phyloP scores from a whole-genome alignment of 148 eudicot genomes.

The Drosera capensis region DNA sequence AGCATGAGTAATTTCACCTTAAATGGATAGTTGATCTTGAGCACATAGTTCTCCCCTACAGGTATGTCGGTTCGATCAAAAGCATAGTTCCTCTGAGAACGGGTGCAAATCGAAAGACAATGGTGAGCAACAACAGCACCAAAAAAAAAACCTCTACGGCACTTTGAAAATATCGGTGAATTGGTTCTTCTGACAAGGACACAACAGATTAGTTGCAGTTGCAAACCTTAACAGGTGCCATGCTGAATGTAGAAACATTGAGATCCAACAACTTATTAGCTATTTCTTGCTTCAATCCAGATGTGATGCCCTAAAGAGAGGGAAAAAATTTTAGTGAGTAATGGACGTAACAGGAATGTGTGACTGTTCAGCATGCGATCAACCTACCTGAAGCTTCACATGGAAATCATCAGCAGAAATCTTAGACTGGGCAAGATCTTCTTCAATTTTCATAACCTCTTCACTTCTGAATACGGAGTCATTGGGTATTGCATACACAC shows the following conservation, averaged over 20 bases:
- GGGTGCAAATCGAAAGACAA: background rate
- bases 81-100: slow-evolving; percentile 72
- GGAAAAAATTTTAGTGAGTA: slow-evolving; percentile 3
- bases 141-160: too few relatives aligned
- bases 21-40: slow-evolving; percentile 80
- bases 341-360: background rate
- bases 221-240: slow-evolving; percentile 92
- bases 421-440: slow-evolving; percentile 39
- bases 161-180: too few relatives aligned
- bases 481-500: slow-evolving; percentile 74
- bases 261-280: slow-evolving; percentile 41
- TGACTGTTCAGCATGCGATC: background rate
- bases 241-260: slow-evolving; percentile 71
- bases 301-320: slow-evolving; percentile 49
- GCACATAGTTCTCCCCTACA: slow-evolving; percentile 56
- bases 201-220: background rate
- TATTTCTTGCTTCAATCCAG: slow-evolving; percentile 64
- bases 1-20: slow-evolving; percentile 31
- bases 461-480: slow-evolving; percentile 42
- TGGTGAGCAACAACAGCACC: slow-evolving; percentile 2
- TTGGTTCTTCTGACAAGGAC: too few relatives aligned
- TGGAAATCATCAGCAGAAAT: slow-evolving; percentile 34
- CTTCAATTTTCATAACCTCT: slow-evolving; percentile 44
- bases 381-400: slow-evolving; percentile 55
- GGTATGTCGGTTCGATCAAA: slow-evolving; percentile 86